Base-by-base conservation (phyloP, 2,329 filamentous ascomycete genomes). In the Fusarium praegraminearum region DNA sequence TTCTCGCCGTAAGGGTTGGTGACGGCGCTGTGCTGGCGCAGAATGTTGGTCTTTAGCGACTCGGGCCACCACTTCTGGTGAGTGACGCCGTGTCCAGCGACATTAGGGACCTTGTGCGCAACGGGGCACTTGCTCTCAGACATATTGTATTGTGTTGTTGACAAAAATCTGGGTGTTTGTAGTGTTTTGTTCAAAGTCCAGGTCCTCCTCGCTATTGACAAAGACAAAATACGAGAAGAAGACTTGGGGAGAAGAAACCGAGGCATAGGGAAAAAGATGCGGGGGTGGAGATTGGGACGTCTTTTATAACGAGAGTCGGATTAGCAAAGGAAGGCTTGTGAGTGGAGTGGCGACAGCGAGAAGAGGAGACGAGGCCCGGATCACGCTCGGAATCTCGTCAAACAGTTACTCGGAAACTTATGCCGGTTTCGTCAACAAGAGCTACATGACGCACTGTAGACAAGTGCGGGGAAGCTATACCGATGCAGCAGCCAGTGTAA, bases 401-500 rank as follows among this genome's bases (percentile, higher is more conserved):
- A 62, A 46, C 46, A 43, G 33, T 52, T 40, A 33, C 20, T 69
- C 66, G 66, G 66, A 33, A 69, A 67, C 38, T 58, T 62, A 60
- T 69, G 36, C 66, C 66, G 57, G 43, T 62, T 69, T 56, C 40
- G 66, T 67, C 56, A 50, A 65, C 33, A 52, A 38, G 44, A 40
- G 30, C 49, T 50, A 35, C 59, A 68, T 56, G 54, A 69, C 50
- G 43, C 56, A 69, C 55, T 53, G 50, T 60, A 36, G 50, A 41
- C 66, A 69, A 67, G 61, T 69, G 67, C 67, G 67, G 67, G 67
- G 67, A 69, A 69, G 66, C 60, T 69, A 56, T 69, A 62, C 44
- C 4, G 47, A 53, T 43, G 18, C 32, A 64, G 59, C 28, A 44
- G 15, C 16, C 38, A 52, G 47, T 62, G 60, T 62, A 63, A 57